These are phyloP conservation scores for Mycocentrospora acerina DNA, from an alignment of 2,329 filamentous ascomycete species.

Conservation along the genomic window DNA sequence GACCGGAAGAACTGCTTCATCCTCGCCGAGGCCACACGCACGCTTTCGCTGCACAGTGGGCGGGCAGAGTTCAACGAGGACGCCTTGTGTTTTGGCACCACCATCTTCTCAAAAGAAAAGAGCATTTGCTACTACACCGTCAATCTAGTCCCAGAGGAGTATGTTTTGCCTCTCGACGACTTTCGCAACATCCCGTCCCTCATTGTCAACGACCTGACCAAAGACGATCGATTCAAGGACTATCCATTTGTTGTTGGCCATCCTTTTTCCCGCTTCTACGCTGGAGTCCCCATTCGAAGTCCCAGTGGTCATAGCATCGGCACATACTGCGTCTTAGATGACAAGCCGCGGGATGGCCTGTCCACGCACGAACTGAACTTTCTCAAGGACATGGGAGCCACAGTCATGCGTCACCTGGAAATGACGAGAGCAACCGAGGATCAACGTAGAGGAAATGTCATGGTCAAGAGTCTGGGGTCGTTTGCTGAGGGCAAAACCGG, in stretches of 20 bases:
- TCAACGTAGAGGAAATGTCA: constrained; percentile 56
- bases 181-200: constrained; percentile 25
- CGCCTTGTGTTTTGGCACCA: constrained; percentile 35
- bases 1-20: constrained; percentile 41
- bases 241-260: constrained; percentile 35
- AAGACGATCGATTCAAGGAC: constrained; percentile 43
- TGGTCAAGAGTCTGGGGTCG: constrained; percentile 48
- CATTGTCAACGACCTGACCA: constrained; percentile 34
- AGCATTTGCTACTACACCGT: constrained; percentile 40
- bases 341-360: constrained; percentile 56
- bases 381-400: constrained; percentile 56
- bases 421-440: constrained; percentile 55
- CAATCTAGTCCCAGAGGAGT: constrained; percentile 24
- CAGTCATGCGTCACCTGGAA: constrained; percentile 64
- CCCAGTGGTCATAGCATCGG: constrained; percentile 61
- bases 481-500: constrained; percentile 41
- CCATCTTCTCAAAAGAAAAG: constrained; percentile 34
- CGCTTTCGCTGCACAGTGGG: constrained; percentile 30
- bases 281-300: constrained; percentile 63
- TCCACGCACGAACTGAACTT: constrained; percentile 53
- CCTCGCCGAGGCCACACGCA: constrained; percentile 38
- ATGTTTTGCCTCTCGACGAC: constrained; percentile 17
- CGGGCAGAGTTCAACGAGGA: constrained; percentile 29
- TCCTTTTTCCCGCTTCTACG: constrained; percentile 51
- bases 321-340: constrained; percentile 61